Conservation (phyloP, 805 yeast species). For the Cyberlindnera misumaiensis region DNA sequence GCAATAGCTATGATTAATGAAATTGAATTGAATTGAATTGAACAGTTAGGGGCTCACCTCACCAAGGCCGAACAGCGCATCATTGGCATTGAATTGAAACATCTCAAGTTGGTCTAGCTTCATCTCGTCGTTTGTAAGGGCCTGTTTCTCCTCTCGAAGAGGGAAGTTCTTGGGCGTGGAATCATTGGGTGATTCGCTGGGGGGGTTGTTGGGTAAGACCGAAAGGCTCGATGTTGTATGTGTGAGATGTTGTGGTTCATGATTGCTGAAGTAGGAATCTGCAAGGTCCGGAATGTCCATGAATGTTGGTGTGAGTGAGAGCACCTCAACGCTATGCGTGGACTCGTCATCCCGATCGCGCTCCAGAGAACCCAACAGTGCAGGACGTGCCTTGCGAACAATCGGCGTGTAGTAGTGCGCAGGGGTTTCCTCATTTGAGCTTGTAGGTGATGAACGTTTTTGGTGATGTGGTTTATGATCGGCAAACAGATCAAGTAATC, state of each 20-base stretch:
- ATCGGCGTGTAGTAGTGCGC: not conserved
- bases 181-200: not conserved
- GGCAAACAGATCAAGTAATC: constrained; percentile 33
- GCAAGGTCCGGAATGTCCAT: constrained; percentile 24
- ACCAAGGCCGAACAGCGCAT: constrained; percentile 2
- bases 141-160: too few relatives aligned
- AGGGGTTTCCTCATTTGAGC: not conserved
- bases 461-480: constrained; percentile 4
- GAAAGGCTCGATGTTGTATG: too few relatives aligned
- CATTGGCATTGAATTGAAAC: constrained; percentile 1
- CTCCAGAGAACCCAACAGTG: constrained; percentile 12
- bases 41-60: not conserved
- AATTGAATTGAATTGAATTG: too few relatives aligned
- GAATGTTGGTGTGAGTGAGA: constrained; percentile 34
- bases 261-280: not conserved
- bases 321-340: constrained; percentile 27
- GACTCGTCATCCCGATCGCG: constrained; percentile 5
- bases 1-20: too few relatives aligned
- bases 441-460: not conserved
- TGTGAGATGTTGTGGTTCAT: not conserved
- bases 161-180: too few relatives aligned
- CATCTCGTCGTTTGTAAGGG: too few relatives aligned
- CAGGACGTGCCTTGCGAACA: constrained; percentile 5
- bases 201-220: too few relatives aligned
- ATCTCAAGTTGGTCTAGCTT: constrained; percentile 1